Base-by-base conservation (phyloP, 495 filamentous ascomycete species). In the Apodospora peruviana region DNA sequence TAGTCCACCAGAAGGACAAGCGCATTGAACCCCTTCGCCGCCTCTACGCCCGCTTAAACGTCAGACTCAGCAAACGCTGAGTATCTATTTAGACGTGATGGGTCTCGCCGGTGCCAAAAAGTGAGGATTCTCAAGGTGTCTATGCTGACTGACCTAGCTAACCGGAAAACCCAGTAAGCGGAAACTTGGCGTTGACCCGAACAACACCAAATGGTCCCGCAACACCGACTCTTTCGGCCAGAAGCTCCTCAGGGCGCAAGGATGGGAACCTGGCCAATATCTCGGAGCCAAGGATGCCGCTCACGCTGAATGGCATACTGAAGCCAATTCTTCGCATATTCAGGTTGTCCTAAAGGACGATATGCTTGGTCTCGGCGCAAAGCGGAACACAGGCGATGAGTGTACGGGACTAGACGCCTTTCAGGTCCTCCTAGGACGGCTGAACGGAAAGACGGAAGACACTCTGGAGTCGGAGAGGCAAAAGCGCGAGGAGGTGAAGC, bases 151-250 rank as follows among this genome's bases (percentile, higher is more conserved):
- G 16, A 37, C 35, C 40, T 40, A 53, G 53, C 56, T 67, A 42
- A 55, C 52, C 44, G 47, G 9, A 22, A 10, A 41, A 29, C 53
- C 36, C 50, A 97, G 91, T 63, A 87, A 80, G 57, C 80, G 76
- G 27, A 95, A 91, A 65, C 77, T 96, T 43, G 85, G 87, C 40
- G 70, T 83, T 58, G 91, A 98, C 70, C 91, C 91, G 12, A 95
- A 96, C 64, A 96, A 96, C 63, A 95, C 87, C 23, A 79, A 79
- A 70, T 98, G 91, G 91, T 80, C 85, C 40, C 83, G 82, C 51
- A 85, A 88, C 56, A 90, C 87, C 51, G 74, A 77, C 39, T 80
- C 81, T 41, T 96, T 89, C 60, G 91, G 91, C 56, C 90, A 95
- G 62, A 83, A 77, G 55, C 87, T 96, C 46, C 81, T 98, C 52